phyloP scores from a whole-genome alignment of 805 yeast genomes.

The Starmerella vaccinii region DNA sequence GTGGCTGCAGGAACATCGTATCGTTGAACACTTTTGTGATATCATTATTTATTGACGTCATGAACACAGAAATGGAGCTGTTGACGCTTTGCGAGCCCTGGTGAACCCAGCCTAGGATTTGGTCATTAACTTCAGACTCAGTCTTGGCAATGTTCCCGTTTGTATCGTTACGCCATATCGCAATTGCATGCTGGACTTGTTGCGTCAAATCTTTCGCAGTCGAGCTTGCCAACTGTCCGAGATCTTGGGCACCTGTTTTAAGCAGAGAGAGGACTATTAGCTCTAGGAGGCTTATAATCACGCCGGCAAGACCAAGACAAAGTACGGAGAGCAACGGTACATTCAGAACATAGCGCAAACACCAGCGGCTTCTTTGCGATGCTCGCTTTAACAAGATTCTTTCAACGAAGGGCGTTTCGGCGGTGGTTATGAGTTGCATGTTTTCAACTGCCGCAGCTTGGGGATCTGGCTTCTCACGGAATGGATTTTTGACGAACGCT shows the following conservation, averaged over 20 bases:
- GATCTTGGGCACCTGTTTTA: slow-evolving; percentile 13
- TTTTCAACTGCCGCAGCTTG: background rate
- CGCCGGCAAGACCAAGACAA: slow-evolving; percentile 47
- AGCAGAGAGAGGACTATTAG: slow-evolving; percentile 31
- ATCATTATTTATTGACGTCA: slow-evolving; percentile 47
- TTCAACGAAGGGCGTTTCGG: slow-evolving; percentile 6
- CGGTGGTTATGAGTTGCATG: slow-evolving; percentile 2
- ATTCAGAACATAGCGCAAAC: slow-evolving; percentile 43
- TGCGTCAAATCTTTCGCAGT: slow-evolving; percentile 17
- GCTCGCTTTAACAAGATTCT: background rate
- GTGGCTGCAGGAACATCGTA: slow-evolving; percentile 55
- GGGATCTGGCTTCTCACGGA: background rate
- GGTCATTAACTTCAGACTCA: slow-evolving; percentile 47
- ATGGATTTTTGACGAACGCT: background rate
- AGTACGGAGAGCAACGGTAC: slow-evolving; percentile 42
- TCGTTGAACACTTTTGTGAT: slow-evolving; percentile 52
- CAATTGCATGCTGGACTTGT: slow-evolving; percentile 10
- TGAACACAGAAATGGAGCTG: slow-evolving; percentile 47
- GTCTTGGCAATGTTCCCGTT: slow-evolving; percentile 44
- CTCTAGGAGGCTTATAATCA: slow-evolving; percentile 47
- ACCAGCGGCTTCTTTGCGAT: slow-evolving; percentile 34
- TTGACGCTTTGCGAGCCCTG: slow-evolving; percentile 50
- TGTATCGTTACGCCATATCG: slow-evolving; percentile 45
- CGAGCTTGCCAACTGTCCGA: slow-evolving; percentile 12
- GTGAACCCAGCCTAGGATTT: slow-evolving; percentile 56